Evolutionary conservation across 495 filamentous ascomycete genomes (phyloP).

Genomic region (Lindgomyces ingoldianus): DNA sequence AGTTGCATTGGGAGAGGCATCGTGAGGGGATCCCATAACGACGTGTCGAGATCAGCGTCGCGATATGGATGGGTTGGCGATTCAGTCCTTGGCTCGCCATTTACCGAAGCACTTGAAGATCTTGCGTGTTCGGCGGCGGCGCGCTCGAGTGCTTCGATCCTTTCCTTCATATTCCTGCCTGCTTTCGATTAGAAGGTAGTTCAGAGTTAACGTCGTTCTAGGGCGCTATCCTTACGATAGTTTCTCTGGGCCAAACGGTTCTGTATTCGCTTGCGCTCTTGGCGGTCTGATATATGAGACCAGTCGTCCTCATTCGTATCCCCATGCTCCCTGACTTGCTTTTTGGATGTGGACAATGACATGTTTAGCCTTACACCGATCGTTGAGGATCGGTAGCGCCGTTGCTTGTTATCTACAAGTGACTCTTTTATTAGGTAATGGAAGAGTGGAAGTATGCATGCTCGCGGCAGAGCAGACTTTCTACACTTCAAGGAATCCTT

Average conservation of each 20-base stretch:
- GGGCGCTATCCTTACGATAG: background rate
- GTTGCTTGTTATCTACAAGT: too few species aligned
- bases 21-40: background rate
- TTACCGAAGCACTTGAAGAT: background rate
- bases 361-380: too few species aligned
- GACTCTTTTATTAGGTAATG: too few species aligned
- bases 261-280: background rate
- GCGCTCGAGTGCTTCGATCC: background rate
- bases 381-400: too few species aligned
- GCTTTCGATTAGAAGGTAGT: background rate
- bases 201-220: background rate
- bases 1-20: background rate
- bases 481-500: too few species aligned
- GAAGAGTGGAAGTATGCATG: too few species aligned
- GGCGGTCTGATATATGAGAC: background rate
- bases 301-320: background rate
- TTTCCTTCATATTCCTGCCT: background rate
- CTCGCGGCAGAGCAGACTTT: too few species aligned
- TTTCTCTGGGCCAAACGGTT: background rate
- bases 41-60: background rate
- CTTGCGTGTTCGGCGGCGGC: background rate
- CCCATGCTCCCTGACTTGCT: background rate
- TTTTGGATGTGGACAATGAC: background rate
- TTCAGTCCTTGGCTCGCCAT: background rate
- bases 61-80: background rate